Evolutionary conservation across 257 asterid species (phyloP).

Genomic region (Penstemon eatonii): DNA sequence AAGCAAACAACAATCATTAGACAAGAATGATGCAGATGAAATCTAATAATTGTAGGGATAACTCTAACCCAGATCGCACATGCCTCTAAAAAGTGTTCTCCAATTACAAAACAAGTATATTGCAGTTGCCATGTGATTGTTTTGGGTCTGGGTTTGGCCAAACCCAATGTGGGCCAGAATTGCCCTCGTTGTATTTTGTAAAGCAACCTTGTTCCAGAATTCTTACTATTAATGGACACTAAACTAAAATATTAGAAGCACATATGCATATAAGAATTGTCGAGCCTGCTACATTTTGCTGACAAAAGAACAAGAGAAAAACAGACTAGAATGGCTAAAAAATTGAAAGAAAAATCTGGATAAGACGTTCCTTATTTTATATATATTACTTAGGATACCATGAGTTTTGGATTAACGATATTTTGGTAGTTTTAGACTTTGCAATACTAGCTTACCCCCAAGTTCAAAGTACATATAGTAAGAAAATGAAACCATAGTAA

Average conservation of each 20-base stretch:
- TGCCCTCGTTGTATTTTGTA: neutral
- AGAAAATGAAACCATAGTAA: neutral
- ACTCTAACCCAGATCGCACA: too few relatives aligned
- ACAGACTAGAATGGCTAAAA: constrained; percentile 2
- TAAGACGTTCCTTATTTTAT: constrained; percentile 8
- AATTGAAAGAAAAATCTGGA: constrained; percentile 2
- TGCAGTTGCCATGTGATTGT: too few relatives aligned
- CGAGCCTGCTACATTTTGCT: constrained; percentile 22
- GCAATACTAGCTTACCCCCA: constrained; percentile 12
- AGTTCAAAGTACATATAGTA: constrained; percentile 17
- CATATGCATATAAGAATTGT: neutral
- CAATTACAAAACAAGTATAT: too few relatives aligned
- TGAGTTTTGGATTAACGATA: neutral
- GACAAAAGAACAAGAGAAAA: constrained; percentile 11
- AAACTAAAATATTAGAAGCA: neutral
- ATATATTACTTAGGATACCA: constrained; percentile 10
- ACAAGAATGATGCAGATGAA: constrained; percentile 7
- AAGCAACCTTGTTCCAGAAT: neutral
- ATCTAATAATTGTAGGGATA: neutral
- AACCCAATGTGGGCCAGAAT: too few relatives aligned
- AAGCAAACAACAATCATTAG: constrained; percentile 33
- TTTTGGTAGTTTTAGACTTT: neutral
- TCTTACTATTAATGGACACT: neutral
- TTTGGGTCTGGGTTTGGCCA: too few relatives aligned
- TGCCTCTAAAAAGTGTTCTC: too few relatives aligned